These are phyloP conservation scores for Polychytrium aggregatum DNA, from an alignment of 192 early-diverging fungal species.

Conservation along the genomic window DNA sequence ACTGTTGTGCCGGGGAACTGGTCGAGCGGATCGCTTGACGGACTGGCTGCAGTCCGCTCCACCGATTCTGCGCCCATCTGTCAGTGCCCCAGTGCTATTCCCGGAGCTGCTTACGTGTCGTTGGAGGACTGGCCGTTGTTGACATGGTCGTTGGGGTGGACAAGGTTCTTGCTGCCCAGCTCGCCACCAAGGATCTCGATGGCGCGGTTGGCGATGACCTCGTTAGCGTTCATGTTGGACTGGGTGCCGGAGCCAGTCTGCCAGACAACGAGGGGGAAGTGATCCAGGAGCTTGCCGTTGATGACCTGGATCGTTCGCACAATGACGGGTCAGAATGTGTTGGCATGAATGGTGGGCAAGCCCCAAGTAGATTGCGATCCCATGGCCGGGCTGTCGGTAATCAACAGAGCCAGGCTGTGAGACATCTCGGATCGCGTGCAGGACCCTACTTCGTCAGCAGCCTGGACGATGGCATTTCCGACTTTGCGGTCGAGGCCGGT, in stretches of 20 bases:
- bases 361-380: background rate
- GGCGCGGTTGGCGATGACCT: slow-evolving; percentile 96
- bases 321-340: background rate
- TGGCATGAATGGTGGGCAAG: too few species aligned
- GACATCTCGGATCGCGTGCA: too few species aligned
- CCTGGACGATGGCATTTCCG: slow-evolving; percentile 76
- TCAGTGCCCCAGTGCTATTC: too few species aligned
- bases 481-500: slow-evolving; percentile 73
- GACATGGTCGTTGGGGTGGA: slow-evolving; percentile 98
- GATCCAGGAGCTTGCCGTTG: slow-evolving; percentile 75
- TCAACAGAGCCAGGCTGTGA: background rate
- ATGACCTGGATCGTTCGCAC: slow-evolving; percentile 49
- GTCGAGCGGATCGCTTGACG: too few species aligned
- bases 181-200: slow-evolving; percentile 81
- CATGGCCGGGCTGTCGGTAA: background rate
- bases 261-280: slow-evolving; percentile 98
- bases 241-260: slow-evolving; percentile 93
- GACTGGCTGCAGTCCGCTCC: too few species aligned
- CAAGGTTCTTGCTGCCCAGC: slow-evolving; percentile 79
- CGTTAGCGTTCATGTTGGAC: slow-evolving; percentile 91
- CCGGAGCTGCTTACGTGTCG: slow-evolving; percentile 82
- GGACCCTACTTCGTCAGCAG: slow-evolving; percentile 68
- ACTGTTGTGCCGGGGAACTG: too few species aligned
- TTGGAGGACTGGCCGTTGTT: slow-evolving; percentile 98
- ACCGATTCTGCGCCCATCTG: too few species aligned